Percentiles rank a stretch among this genome's conserved stretches.
Conservation (phyloP, 2,329 filamentous ascomycete species). For the Zasmidium angulare region DNA sequence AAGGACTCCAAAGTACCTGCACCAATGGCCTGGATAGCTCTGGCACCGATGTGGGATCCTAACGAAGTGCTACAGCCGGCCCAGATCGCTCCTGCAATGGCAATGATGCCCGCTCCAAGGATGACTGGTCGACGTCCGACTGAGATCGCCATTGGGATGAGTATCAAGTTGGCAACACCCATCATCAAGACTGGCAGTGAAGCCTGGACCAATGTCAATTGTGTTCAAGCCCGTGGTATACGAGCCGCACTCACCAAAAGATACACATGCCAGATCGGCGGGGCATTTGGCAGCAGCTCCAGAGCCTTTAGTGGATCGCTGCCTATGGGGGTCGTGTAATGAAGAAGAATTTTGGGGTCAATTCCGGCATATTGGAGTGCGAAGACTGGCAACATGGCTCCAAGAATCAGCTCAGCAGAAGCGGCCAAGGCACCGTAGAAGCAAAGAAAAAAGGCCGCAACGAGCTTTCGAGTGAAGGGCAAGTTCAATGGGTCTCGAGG, state of each 20-base stretch:
- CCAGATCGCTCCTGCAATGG: slow-evolving; percentile 30
- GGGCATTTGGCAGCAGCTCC: slow-evolving; percentile 21
- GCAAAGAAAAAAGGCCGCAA: slow-evolving; percentile 20
- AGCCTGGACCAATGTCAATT: slow-evolving; percentile 31
- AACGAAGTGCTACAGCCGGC: slow-evolving; percentile 29
- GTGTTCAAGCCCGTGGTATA: neutral
- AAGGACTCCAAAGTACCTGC: slow-evolving; percentile 34
- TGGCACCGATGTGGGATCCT: slow-evolving; percentile 28
- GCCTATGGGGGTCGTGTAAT: slow-evolving; percentile 12
- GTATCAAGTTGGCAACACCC: slow-evolving; percentile 29
- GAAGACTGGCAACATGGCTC: slow-evolving; percentile 33
- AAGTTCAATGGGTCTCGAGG: slow-evolving; percentile 24
- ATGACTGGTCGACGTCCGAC: slow-evolving; percentile 31
- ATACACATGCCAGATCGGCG: slow-evolving; percentile 20
- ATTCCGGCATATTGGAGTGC: slow-evolving; percentile 29
- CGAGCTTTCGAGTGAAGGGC: slow-evolving; percentile 11
- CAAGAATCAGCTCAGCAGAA: slow-evolving; percentile 32
- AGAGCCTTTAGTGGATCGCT: slow-evolving; percentile 24
- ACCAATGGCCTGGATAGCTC: slow-evolving; percentile 31
- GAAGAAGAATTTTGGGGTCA: slow-evolving; percentile 15
- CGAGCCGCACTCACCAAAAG: neutral
- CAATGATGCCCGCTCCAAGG: slow-evolving; percentile 27
- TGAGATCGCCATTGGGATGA: slow-evolving; percentile 32
- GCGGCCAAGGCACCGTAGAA: slow-evolving; percentile 30
- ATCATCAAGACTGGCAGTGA: slow-evolving; percentile 33